These are phyloP conservation scores for Peniophora sp. DNA, from an alignment of 1,284 basidiomycete species.

Conservation along the genomic window DNA sequence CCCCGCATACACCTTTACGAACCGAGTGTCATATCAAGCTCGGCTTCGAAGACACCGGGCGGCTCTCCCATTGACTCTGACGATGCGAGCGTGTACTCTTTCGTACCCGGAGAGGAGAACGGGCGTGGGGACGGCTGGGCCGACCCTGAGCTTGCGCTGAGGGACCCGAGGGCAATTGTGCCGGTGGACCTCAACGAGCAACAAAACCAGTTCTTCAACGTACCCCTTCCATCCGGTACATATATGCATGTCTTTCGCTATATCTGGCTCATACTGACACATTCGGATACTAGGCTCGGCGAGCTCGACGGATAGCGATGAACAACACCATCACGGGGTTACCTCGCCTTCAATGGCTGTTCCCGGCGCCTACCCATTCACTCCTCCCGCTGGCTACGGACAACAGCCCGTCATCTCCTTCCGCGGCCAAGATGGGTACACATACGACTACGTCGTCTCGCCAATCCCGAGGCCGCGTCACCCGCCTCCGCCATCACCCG, in stretches of 20 bases:
- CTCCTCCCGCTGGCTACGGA: too few relatives aligned
- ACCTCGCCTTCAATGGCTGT: too few relatives aligned
- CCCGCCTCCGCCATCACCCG: not conserved
- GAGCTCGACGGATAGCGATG: too few relatives aligned
- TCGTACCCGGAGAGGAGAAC: slow-evolving; percentile 2
- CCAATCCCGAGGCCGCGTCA: not conserved
- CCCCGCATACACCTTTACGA: slow-evolving; percentile 51
- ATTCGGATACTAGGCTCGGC: too few relatives aligned
- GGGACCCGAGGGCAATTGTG: not conserved
- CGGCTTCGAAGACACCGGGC: slow-evolving; percentile 40
- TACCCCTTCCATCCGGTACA: too few relatives aligned
- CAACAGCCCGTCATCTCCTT: not conserved
- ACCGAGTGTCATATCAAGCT: slow-evolving; percentile 28
- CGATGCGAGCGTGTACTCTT: not conserved
- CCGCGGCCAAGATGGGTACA: not conserved
- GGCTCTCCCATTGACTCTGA: slow-evolving; percentile 25
- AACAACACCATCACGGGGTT: too few relatives aligned
- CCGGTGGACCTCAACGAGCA: not conserved
- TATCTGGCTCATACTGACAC: too few relatives aligned
- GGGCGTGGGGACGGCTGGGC: slow-evolving; percentile 13
- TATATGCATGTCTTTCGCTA: too few relatives aligned
- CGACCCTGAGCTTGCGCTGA: slow-evolving; percentile 8
- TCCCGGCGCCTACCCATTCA: not conserved
- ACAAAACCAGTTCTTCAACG: not conserved
- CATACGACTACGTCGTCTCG: not conserved